Evolutionary conservation across 208 protist genomes (phyloP), one percentile per base, ranked within the genome.

Genomic region (Kentomonas sorsogonicus): DNA sequence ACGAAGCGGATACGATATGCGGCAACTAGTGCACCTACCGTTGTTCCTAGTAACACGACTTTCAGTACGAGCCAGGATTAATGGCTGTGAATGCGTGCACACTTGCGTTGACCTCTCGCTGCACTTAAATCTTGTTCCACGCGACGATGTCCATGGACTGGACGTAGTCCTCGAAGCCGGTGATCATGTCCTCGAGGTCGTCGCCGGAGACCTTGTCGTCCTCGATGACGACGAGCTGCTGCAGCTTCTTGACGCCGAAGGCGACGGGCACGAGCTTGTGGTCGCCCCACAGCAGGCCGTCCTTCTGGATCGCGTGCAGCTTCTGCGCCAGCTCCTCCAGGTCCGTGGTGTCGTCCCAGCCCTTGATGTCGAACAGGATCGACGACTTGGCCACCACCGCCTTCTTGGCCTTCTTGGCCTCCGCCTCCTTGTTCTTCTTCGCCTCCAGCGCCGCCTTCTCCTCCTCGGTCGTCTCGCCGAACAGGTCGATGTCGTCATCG

Each of bases 211-310:
- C 78, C 79, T 96, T 95, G 70, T 96, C 92, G 79, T 98, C 96
- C 76, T 96, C 94, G 72, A 98, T 91, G 31, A 96, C 82, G 54
- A 83, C 80, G 50, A 90, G 79, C 73, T 96, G 93, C 67, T 95
- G 81, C n/a, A 98, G 81, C 81, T 98, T 98, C 79, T 97, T 97
- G 44, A 98, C 90, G 58, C 96, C 96, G 63, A 95, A 98, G 31
- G 89, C 96, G 25, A 98, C 74, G 13, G 91, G 79, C 45, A 93
- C 77, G 13, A 96, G 71, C 77, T 97, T 95, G 67, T 84, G 63
- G 54, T 88, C 78, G 63, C 91, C 90, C 92, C 94, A 97, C 15
- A 92, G 43, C n/a, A 97, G 87, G 36, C 94, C 94, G 36, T 93
- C 83, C 54, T 85, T 87, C 60, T 86, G 18, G 50, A 94, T 84